Base-by-base conservation (phyloP, 2,329 filamentous ascomycete species). In the Fusarium haematococcum region DNA sequence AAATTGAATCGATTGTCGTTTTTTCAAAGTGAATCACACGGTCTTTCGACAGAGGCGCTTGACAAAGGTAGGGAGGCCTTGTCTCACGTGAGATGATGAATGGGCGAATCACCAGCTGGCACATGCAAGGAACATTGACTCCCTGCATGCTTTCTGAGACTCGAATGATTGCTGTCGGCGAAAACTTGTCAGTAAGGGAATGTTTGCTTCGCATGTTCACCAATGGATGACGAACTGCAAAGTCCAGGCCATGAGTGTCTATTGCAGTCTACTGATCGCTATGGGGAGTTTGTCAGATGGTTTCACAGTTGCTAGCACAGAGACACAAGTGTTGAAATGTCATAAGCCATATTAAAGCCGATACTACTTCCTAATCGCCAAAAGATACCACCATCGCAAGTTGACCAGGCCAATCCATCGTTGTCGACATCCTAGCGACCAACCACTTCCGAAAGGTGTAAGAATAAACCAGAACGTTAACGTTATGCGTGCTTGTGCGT, bases 391-490 rank as follows among this genome's bases (percentile, higher is more conserved):
- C 66, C 74, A 76, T 74, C 65, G 62, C 45, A 63, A 39, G 70
- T 65, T 43, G 57, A 56, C 69, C 63, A 33, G 59, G 62, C 63
- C 73, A 68, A 52, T 68, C 70, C 63, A 67, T 66, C 69, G 9
- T 23, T 33, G 62, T 45, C 60, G 68, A 72, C 65, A 63, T 59
- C 52, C 54, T 72, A 69, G 54, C 72, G 48, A 67, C 59, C 41
- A 32, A 33, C 72, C 61, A 60, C 39, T 57, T 37, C 62, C 65
- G 65, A 75, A 32, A 56, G 72, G 65, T 72, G 71, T 64, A 75
- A 75, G 57, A 75, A 75, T 75, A 43, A 75, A 75, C 72, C 73
- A 70, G 72, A 75, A 75, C 69, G 73, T 75, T 71, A 74, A 65
- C 69, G 63, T 75, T 68, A 75, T 67, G 61, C 73, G 58, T 48